Evolutionary conservation across 1,284 basidiomycete genomes (phyloP), one percentile per base, ranked within the genome.

Genomic region (Megacollybia platyphylla): DNA sequence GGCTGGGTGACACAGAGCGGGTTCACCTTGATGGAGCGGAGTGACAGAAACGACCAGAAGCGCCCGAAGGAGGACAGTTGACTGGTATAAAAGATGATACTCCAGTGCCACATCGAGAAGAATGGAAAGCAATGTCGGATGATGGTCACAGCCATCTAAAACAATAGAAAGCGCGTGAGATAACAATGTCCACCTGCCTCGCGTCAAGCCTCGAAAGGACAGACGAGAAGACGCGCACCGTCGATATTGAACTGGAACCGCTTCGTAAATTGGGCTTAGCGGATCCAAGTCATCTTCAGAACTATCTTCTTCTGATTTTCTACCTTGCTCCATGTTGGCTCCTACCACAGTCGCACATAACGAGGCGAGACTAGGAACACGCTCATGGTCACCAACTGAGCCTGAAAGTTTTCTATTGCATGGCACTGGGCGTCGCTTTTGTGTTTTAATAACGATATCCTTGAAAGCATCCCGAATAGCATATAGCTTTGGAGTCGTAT

Each of bases 381-480:
- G 54, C 32, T 15, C 30, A 18, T 44, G n/a, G 26, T n/a, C 4
- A 34, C n/a, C 42, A 45, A 31, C 26, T 35, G 11, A 29, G 20
- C 27, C 17, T 4, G 27, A 28, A 20, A 5, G 11, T 7, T 32
- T 13, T 26, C 29, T n/a, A 11, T 31, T 11, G 18, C 24, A 24
- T 13, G 2, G 7, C 54, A 53, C 6, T 58, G 51, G 5, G 3
- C 31, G 31, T 34, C 31, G 10, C 20, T 20, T 57, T 51, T 13
- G 32, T 7, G 47, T 40, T 32, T 57, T 54, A 39, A 64, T 51
- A 2, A 70, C 55, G 35, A 78, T 54, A 45, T 75, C 71, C 41
- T 59, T 62, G 55, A 76, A 79, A 36, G 67, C 65, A 48, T 73
- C 71, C 15, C 68, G 60, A 7, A 79, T 62, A 9, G 68, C 69